Conservation (phyloP, 1,284 basidiomycete genomes). For the Cystobasidiaceae sp. region DNA sequence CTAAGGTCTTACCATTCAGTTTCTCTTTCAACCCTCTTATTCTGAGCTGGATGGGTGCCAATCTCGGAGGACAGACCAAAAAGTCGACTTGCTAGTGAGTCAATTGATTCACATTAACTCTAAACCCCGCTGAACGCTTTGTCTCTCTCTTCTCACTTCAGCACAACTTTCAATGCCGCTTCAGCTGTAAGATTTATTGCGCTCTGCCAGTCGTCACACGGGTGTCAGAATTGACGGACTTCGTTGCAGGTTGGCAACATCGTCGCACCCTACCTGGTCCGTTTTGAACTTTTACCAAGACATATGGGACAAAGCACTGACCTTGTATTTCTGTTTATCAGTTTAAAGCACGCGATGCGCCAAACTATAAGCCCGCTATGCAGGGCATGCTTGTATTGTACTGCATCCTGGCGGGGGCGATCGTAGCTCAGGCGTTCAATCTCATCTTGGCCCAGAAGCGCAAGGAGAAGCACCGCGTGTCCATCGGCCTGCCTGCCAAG, state of each 20-base stretch:
- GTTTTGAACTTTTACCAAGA: constrained; percentile 37
- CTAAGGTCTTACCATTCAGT: not conserved
- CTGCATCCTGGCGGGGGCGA: not conserved
- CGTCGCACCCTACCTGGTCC: constrained; percentile 45
- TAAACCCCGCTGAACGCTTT: constrained; percentile 32
- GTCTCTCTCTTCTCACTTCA: not conserved
- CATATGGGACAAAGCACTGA: too few species aligned
- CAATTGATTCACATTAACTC: constrained; percentile 5
- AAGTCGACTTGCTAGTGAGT: constrained; percentile 42
- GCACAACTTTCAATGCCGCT: constrained; percentile 37
- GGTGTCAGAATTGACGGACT: too few species aligned
- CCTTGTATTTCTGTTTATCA: not conserved
- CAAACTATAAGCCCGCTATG: not conserved
- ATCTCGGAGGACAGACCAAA: constrained; percentile 49
- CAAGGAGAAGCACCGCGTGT: constrained; percentile 45
- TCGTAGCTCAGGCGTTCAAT: constrained; percentile 37
- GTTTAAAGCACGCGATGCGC: not conserved
- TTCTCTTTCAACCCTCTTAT: constrained; percentile 45
- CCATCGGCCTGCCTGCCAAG: constrained; percentile 45
- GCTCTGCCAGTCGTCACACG: too few species aligned
- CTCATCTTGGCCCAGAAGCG: constrained; percentile 45
- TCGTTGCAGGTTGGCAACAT: constrained; percentile 44
- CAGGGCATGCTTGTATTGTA: not conserved
- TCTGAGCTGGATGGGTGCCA: constrained; percentile 47
- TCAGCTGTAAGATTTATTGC: too few species aligned